Base-by-base conservation (phyloP, 495 filamentous ascomycete genomes). In the Annulohypoxylon nitens region DNA sequence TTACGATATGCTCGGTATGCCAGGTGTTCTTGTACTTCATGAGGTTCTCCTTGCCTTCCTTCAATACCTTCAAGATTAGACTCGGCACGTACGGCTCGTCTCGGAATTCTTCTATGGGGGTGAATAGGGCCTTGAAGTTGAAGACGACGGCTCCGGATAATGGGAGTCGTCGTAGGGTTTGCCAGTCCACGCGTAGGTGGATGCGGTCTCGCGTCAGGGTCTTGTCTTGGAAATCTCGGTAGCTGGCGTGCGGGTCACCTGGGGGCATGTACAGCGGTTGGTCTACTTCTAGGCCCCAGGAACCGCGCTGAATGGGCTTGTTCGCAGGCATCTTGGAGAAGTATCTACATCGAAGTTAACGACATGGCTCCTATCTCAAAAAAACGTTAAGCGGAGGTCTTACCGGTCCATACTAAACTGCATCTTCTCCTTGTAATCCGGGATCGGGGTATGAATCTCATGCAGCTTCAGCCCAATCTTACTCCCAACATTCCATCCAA, bases 111-210 rank as follows among this genome's bases (percentile, higher is more conserved):
- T 83, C 76, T 0, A 97, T 78, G 0, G 92, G 91, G 2, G 93
- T 96, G 81, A 97, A 97, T 0, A 97, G 78, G 0, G 91, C 94
- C 77, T 96, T 97, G 88, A 95, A 97, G 77, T 97, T 97, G 81
- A 97, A 97, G 2, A 93, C 87, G 8, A 97, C 81, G 0, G 86
- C 90, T 0, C 87, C 93, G 0, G 90, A 92, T 4, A 97, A 80
- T 2, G 94, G 94, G 0, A 97, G 83, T 26, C 94, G 87, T 11
- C 94, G 89, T 16, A 97, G 85, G 0, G 94, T 97, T 80, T 97
- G 94, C 93, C 93, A 96, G 78, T 97, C 94, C 2, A 96, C 93
- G n/a, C 94, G 88, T 12, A 97, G 86, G 64, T 90, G 80, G 71
- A 91, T 84, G 23, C 92, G 88, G 0, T 86, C 83, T n/a, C 91